A percentile compares a stretch with the other conserved stretches of the same genome.
Evolutionary conservation across 257 asterid genomes (phyloP).

Genomic region (Buddleja alternifolia): DNA sequence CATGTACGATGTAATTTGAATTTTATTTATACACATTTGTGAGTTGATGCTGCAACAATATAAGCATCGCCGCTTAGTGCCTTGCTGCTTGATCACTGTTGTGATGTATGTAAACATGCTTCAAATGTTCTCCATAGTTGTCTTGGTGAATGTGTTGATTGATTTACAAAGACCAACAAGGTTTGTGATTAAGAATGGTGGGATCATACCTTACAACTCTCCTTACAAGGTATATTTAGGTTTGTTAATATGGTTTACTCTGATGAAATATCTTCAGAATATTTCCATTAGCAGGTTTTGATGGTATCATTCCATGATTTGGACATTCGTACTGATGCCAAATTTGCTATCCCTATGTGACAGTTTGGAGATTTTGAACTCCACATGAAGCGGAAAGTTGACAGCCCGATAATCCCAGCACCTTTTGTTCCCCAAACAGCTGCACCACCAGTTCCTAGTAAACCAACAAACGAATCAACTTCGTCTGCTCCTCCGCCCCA

Average conservation of each 20-base stretch:
- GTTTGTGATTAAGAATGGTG: background rate
- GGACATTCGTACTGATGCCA: conserved; percentile 14
- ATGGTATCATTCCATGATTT: background rate
- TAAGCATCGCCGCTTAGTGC: background rate
- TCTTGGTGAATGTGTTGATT: background rate
- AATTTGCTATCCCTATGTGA: conserved; percentile 9
- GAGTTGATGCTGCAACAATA: background rate
- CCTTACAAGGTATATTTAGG: background rate
- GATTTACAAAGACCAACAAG: background rate
- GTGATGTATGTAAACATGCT: background rate
- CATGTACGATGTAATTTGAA: background rate
- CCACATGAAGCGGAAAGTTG: conserved; percentile 58
- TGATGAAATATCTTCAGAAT: background rate
- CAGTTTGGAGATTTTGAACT: conserved; percentile 71
- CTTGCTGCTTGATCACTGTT: background rate
- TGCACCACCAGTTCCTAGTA: conserved; percentile 52
- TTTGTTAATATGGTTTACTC: background rate
- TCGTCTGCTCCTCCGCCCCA: conserved; percentile 42
- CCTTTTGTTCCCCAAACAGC: conserved; percentile 39
- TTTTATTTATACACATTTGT: background rate
- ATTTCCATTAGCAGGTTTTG: background rate
- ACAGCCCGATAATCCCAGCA: conserved; percentile 39
- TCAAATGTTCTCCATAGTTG: background rate
- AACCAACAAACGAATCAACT: conserved; percentile 42
- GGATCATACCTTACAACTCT: background rate